A percentile compares a stretch with the other conserved stretches of the same genome.
These are phyloP conservation scores for Lipomyces mesembrius DNA, from an alignment of 805 yeast genomes.

Conservation along the genomic window DNA sequence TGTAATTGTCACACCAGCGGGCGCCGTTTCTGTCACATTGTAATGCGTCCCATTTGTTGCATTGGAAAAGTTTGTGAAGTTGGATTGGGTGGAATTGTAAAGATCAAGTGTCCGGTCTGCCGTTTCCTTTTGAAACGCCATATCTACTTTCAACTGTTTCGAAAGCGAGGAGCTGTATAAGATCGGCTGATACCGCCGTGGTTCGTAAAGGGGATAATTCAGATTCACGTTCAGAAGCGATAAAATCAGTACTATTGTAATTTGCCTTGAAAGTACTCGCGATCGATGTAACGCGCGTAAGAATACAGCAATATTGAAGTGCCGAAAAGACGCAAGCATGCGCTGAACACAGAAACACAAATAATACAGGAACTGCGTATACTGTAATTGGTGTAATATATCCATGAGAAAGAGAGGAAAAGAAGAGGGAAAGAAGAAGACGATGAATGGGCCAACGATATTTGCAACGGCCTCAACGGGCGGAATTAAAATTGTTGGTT, in stretches of 20 bases:
- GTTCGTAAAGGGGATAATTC: slow-evolving; percentile 11
- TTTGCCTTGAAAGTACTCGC: background rate
- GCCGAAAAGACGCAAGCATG: background rate
- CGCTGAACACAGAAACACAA: no score
- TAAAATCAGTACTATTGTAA: background rate
- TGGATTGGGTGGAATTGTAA: background rate
- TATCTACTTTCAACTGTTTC: background rate
- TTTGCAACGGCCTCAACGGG: background rate
- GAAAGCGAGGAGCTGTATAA: background rate
- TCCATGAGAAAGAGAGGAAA: background rate
- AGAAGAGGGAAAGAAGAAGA: background rate
- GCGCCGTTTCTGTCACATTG: background rate
- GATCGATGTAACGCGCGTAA: background rate
- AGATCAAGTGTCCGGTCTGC: background rate
- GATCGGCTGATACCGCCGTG: slow-evolving; percentile 1
- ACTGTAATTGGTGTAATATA: background rate
- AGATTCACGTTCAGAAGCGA: slow-evolving; percentile 12
- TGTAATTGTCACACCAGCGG: background rate
- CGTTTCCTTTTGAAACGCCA: background rate
- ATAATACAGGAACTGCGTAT: background rate
- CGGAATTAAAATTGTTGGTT: background rate
- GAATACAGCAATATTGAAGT: background rate
- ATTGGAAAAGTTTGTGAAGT: background rate
- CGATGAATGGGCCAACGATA: background rate
- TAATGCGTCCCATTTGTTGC: background rate